These are phyloP conservation scores for Sequoia sempervirens DNA, from an alignment of 75 land plant species.

Conservation along the genomic window DNA sequence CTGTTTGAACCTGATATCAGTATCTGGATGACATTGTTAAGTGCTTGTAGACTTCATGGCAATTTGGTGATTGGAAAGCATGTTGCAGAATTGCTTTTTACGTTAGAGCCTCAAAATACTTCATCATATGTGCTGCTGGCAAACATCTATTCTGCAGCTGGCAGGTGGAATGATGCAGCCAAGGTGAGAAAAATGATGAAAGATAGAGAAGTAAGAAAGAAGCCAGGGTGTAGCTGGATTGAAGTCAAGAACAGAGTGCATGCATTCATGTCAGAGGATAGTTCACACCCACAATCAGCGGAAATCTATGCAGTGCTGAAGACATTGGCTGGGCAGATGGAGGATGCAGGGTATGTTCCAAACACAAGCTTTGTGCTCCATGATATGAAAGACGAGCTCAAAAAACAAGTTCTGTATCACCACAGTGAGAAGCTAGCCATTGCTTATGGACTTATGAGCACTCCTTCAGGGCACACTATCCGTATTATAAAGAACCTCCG, in stretches of 20 bases:
- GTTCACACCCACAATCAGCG: constrained; percentile 39
- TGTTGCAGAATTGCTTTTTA: constrained; percentile 39
- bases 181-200: constrained; percentile 51
- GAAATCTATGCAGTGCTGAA: constrained; percentile 46
- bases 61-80: constrained; percentile 58
- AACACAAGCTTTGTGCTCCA: constrained; percentile 12
- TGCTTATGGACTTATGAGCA: background rate
- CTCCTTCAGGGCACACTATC: constrained; percentile 4
- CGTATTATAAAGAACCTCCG: constrained; percentile 15
- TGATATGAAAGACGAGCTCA: constrained; percentile 17
- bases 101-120: constrained; percentile 50
- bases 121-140: constrained; percentile 47
- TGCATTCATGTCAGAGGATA: constrained; percentile 48
- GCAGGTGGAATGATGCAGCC: constrained; percentile 55
- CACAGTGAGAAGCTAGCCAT: constrained; percentile 7
- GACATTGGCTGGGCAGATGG: constrained; percentile 45
- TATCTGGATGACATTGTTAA: constrained; percentile 64
- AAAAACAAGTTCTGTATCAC: background rate
- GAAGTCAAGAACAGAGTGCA: constrained; percentile 48
- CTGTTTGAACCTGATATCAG: constrained; percentile 57
- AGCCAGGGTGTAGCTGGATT: constrained; percentile 79
- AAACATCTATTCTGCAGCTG: constrained; percentile 61
- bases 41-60: constrained; percentile 54
- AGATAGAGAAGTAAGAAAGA: constrained; percentile 42
- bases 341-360: constrained; percentile 32